Percentiles rank a stretch among this genome's conserved stretches.
Evolutionary conservation across 352 stramenopile genomes (phyloP).

Genomic region (Phytophthora meadii): DNA sequence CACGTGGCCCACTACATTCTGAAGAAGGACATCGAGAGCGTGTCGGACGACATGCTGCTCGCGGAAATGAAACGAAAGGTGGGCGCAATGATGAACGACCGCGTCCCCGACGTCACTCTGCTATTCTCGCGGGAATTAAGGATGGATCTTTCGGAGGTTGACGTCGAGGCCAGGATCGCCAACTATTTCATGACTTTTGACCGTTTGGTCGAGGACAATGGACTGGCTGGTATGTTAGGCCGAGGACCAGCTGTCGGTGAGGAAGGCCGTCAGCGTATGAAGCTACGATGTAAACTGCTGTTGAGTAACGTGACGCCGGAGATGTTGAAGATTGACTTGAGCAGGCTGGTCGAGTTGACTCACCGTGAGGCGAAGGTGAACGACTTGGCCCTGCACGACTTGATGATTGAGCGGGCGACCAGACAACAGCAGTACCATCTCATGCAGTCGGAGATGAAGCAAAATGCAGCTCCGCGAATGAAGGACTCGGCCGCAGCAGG

Average conservation of each 20-base stretch:
- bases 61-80: constrained; percentile 16
- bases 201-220: constrained; percentile 22
- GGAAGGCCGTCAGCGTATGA: constrained; percentile 11
- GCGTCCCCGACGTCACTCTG: constrained; percentile 2
- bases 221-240: background rate
- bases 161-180: constrained; percentile 17
- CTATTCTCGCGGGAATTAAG: constrained; percentile 6
- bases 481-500: background rate
- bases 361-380: constrained; percentile 10
- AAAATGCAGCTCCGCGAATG: background rate
- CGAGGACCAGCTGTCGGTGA: background rate
- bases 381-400: constrained; percentile 10
- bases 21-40: constrained; percentile 9
- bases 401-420: constrained; percentile 22
- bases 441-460: constrained; percentile 13
- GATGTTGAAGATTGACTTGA: constrained; percentile 19
- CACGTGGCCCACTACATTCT: constrained; percentile 27
- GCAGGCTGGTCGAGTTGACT: constrained; percentile 11
- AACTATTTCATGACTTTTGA: constrained; percentile 31
- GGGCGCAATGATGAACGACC: constrained; percentile 8
- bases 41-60: constrained; percentile 19
- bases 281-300: constrained; percentile 24
- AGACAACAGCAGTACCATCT: constrained; percentile 23
- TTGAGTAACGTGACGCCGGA: constrained; percentile 15
- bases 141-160: constrained; percentile 19